Percentiles rank a stretch among this genome's conserved stretches.
These are phyloP conservation scores for Annulohypoxylon maeteangense DNA, from an alignment of 495 filamentous ascomycete species.

Conservation along the genomic window DNA sequence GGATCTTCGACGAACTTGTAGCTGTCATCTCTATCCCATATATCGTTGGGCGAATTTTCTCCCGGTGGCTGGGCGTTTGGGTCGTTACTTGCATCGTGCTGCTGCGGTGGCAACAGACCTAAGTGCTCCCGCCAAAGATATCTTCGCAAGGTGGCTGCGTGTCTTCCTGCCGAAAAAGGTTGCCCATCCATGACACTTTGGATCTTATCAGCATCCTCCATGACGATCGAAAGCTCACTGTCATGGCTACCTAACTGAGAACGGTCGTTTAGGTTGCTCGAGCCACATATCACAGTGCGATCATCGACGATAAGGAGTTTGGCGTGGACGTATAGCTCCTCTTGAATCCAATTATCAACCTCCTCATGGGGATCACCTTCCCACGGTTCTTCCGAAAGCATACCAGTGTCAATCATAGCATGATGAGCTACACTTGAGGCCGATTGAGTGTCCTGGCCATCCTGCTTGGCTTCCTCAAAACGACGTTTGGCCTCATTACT, in stretches of 20 bases:
- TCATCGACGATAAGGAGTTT: constrained; percentile 92
- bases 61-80: constrained; percentile 85
- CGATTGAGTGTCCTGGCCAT: constrained; percentile 58
- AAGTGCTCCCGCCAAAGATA: constrained; percentile 95
- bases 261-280: constrained; percentile 92
- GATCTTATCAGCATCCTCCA: constrained; percentile 84
- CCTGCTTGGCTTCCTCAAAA: constrained; percentile 70
- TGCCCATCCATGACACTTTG: constrained; percentile 80
- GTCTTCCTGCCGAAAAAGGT: constrained; percentile 76
- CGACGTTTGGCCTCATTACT: constrained; percentile 65
- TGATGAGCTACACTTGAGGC: constrained; percentile 79
- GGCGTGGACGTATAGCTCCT: constrained; percentile 93
- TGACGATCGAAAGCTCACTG: constrained; percentile 90
- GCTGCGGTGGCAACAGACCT: constrained; percentile 80
- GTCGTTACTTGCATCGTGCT: constrained; percentile 74
- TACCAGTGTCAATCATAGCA: constrained; percentile 77
- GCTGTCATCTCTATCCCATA: constrained; percentile 67
- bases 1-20: constrained; percentile 87
- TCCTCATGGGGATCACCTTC: constrained; percentile 75
- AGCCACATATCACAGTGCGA: constrained; percentile 82
- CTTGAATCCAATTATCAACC: constrained; percentile 87
- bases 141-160: constrained; percentile 82
- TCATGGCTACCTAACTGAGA: constrained; percentile 92
- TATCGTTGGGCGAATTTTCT: constrained; percentile 73
- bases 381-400: constrained; percentile 76